phyloP scores from a whole-genome alignment of 2,329 filamentous ascomycete genomes.

The Neonectria hederae region DNA sequence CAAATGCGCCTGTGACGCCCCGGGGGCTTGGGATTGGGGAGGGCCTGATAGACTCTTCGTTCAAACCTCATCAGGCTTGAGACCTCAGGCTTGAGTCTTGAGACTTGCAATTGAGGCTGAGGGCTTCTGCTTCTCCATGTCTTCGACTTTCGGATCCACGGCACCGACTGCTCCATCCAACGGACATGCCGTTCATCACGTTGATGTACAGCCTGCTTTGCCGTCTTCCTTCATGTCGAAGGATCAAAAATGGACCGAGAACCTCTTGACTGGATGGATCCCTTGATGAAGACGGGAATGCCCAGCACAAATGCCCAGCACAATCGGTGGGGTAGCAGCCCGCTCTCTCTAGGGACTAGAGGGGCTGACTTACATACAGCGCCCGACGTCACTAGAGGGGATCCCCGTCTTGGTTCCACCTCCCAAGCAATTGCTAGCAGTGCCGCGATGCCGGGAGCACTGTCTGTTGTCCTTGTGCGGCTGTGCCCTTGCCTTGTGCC shows the following conservation, averaged over 20 bases:
- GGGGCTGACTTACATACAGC: not conserved
- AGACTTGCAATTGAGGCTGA: not conserved
- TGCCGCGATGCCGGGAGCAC: slow-evolving; percentile 6
- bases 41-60: not conserved
- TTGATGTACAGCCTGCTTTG: not conserved
- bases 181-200: not conserved
- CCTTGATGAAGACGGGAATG: not conserved
- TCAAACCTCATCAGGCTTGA: not conserved
- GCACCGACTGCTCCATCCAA: not conserved
- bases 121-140: not conserved
- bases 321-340: not conserved
- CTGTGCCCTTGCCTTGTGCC: not conserved
- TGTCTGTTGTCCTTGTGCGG: not conserved
- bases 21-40: not conserved
- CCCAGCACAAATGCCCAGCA: not conserved
- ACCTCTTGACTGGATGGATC: not conserved
- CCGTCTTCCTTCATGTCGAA: not conserved
- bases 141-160: not conserved
- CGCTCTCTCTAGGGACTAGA: not conserved
- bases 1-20: not conserved
- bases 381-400: slow-evolving; percentile 1
- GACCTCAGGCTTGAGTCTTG: not conserved
- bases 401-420: not conserved
- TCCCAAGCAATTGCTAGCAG: slow-evolving; percentile 6
- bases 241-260: not conserved